Percentiles rank a stretch among this genome's conserved stretches.
These are phyloP conservation scores for Thermomyces lanuginosus DNA, from an alignment of 2,329 filamentous ascomycete species.

Conservation along the genomic window DNA sequence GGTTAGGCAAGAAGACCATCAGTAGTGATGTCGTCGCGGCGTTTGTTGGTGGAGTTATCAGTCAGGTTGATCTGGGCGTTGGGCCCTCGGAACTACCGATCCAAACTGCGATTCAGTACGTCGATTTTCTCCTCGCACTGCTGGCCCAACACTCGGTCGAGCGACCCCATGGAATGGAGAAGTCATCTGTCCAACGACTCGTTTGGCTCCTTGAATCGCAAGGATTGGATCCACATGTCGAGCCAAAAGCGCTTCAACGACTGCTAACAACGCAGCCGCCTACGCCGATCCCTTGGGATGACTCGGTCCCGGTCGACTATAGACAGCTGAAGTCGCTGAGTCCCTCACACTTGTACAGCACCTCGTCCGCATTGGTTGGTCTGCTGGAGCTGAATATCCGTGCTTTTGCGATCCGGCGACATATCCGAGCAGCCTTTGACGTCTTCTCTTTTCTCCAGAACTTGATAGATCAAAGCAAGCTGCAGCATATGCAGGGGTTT, in stretches of 20 bases:
- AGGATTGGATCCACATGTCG: constrained; percentile 27
- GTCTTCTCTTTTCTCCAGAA: constrained; percentile 18
- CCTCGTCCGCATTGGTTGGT: constrained; percentile 18
- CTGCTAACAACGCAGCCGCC: constrained; percentile 18
- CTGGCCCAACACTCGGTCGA: constrained; percentile 2
- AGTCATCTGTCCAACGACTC: too few species aligned
- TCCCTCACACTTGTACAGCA: constrained; percentile 17
- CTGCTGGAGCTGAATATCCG: constrained; percentile 19
- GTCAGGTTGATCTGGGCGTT: constrained; percentile 27
- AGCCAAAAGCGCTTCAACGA: constrained; percentile 30
- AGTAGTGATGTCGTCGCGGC: constrained; percentile 42
- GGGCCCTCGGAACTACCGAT: constrained; percentile 15
- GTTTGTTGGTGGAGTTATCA: constrained; percentile 37
- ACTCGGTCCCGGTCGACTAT: constrained; percentile 8
- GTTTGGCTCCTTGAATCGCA: constrained; percentile 37
- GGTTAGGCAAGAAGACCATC: constrained; percentile 33
- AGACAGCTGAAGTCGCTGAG: constrained; percentile 11
- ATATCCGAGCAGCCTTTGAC: constrained; percentile 15
- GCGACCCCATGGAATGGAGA: too few species aligned
- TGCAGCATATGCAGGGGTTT: constrained; percentile 18
- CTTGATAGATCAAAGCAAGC: constrained; percentile 21
- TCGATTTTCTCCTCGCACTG: constrained; percentile 11
- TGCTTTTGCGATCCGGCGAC: constrained; percentile 11
- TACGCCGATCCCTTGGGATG: constrained; percentile 19
- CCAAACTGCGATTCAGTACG: constrained; percentile 14